A percentile compares a stretch with the other conserved stretches of the same genome.
These are phyloP conservation scores for Penicillium desertorum DNA, from an alignment of 495 filamentous ascomycete species.

Conservation along the genomic window DNA sequence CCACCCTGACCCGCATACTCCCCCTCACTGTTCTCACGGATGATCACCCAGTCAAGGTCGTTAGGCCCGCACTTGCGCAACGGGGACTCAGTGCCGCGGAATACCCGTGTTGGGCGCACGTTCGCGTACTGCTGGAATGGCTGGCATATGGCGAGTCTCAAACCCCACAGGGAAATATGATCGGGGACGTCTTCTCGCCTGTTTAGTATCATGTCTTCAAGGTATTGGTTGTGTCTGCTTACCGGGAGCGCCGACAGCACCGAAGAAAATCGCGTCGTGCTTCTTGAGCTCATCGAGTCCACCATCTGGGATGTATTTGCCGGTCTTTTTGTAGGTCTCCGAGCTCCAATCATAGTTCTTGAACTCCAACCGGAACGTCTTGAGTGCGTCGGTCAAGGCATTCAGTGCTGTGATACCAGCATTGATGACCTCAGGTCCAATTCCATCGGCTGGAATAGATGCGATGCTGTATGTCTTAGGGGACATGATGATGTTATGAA, in stretches of 20 bases:
- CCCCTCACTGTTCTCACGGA: conserved; percentile 59
- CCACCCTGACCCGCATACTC: conserved; percentile 60
- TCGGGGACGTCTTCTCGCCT: conserved; percentile 52
- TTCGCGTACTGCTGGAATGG: conserved; percentile 58
- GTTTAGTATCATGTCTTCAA: conserved; percentile 6
- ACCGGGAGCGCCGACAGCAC: conserved; percentile 57
- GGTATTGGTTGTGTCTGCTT: conserved; percentile 6
- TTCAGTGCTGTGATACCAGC: conserved; percentile 50
- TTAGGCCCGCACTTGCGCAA: conserved; percentile 43
- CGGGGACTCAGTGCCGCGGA: conserved; percentile 51
- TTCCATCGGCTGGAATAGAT: conserved; percentile 55
- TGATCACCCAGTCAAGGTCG: conserved; percentile 56
- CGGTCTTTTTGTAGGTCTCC: conserved; percentile 52
- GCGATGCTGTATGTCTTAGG: conserved; percentile 47
- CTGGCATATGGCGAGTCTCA: conserved; percentile 55
- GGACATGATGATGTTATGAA: conserved; percentile 17
- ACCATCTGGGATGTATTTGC: conserved; percentile 55
- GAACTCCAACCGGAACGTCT: conserved; percentile 51
- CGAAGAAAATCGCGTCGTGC: conserved; percentile 57
- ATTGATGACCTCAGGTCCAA: conserved; percentile 54
- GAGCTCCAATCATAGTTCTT: conserved; percentile 53
- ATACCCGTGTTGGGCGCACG: conserved; percentile 51
- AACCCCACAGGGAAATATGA: conserved; percentile 57
- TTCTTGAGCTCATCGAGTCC: conserved; percentile 52
- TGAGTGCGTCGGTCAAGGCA: conserved; percentile 41